A percentile compares a stretch with the other conserved stretches of the same genome.
phyloP scores from a whole-genome alignment of 176 grass and related monocot genomes.

The Aegilops umbellulata region DNA sequence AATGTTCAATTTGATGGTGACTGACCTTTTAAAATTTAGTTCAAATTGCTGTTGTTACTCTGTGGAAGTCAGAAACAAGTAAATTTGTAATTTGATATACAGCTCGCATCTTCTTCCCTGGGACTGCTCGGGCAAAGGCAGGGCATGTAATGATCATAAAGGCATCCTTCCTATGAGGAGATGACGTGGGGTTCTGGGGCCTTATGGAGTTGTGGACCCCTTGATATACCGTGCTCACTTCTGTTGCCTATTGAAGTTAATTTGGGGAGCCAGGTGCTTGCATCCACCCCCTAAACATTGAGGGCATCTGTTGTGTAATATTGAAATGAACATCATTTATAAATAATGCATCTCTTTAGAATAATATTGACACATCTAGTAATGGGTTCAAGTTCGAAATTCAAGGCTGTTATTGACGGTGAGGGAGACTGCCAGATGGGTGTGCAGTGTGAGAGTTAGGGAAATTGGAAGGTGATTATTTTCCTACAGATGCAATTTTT shows the following conservation, averaged over 20 bases:
- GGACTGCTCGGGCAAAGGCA: background rate
- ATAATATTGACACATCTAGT: conserved; percentile 17
- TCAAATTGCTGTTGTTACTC: background rate
- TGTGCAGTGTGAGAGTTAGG: conserved; percentile 18
- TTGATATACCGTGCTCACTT: background rate
- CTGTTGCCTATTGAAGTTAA: background rate
- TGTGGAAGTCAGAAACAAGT: background rate
- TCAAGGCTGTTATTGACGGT: conserved; percentile 29
- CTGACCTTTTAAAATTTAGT: background rate
- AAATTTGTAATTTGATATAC: background rate
- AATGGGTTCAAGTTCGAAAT: conserved; percentile 21
- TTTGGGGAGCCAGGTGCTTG: background rate
- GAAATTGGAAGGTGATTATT: conserved; percentile 32
- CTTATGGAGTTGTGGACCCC: background rate
- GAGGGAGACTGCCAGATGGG: conserved; percentile 13
- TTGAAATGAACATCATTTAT: background rate
- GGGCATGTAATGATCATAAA: background rate
- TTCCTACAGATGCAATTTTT: background rate
- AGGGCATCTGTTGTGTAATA: background rate
- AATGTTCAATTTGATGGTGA: background rate
- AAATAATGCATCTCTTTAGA: conserved; percentile 41
- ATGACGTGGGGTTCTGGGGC: background rate
- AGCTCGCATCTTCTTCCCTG: background rate
- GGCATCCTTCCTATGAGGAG: background rate
- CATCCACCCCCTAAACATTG: background rate